Evolutionary conservation across 768 basidiomycete species (phyloP).

Genomic region (Nevesoporus exiguus): DNA sequence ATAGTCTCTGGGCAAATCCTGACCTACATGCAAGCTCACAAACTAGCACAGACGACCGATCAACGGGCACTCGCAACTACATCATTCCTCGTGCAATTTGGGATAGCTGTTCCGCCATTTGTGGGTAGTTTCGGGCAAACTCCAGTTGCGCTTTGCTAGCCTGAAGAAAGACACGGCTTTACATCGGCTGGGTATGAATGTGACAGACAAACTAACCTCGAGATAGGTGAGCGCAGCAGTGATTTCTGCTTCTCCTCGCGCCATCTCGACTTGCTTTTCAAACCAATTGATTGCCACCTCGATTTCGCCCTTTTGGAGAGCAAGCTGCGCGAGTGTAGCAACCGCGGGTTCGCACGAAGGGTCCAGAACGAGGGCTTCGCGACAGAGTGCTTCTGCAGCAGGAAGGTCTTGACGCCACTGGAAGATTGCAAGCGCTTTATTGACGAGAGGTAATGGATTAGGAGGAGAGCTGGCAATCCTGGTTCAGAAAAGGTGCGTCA

Average conservation of each 20-base stretch:
- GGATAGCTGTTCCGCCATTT: constrained; percentile 69
- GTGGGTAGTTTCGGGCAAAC: constrained; percentile 81
- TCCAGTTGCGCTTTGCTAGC: constrained; percentile 80
- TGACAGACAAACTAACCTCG: constrained; percentile 50
- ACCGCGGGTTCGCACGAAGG: constrained; percentile 95
- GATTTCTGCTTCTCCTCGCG: constrained; percentile 88
- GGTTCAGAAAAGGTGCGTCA: neutral
- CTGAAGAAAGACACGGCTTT: constrained; percentile 35
- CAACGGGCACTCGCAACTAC: constrained; percentile 13
- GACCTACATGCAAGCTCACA: constrained; percentile 11
- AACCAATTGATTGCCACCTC: constrained; percentile 86
- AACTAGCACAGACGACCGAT: constrained; percentile 1
- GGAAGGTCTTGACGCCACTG: constrained; percentile 92
- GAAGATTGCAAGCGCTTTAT: constrained; percentile 95
- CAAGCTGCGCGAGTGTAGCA: constrained; percentile 91
- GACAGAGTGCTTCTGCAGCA: constrained; percentile 79
- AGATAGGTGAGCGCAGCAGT: constrained; percentile 72
- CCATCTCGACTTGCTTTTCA: constrained; percentile 75
- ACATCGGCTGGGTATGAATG: neutral
- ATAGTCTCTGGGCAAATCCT: constrained; percentile 14
- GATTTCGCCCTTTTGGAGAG: constrained; percentile 86
- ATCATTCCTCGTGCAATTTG: constrained; percentile 43
- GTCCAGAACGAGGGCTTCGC: constrained; percentile 85
- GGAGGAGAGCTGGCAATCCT: constrained; percentile 40
- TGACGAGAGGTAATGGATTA: constrained; percentile 92